Conservation (phyloP, 345 rosid species). For the Anastatica hierochuntica region DNA sequence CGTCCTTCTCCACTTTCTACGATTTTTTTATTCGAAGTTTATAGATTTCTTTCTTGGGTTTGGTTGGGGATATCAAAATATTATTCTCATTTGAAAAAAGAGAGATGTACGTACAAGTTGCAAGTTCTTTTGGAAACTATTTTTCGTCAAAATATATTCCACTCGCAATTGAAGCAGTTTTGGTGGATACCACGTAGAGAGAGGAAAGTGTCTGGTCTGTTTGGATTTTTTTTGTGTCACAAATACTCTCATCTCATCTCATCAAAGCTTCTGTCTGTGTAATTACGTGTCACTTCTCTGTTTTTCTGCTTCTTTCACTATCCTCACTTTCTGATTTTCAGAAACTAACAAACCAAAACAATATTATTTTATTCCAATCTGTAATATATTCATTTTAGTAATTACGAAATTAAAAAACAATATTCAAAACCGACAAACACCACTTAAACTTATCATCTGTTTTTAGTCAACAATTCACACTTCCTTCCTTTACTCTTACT, state of each 20-base stretch:
- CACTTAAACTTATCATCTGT: slow-evolving; percentile 1
- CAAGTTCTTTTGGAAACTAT: too few species aligned
- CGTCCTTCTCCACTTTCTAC: too few species aligned
- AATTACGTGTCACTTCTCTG: not conserved
- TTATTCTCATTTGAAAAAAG: too few species aligned
- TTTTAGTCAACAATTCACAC: slow-evolving; percentile 27
- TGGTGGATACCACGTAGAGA: not conserved
- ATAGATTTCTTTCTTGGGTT: too few species aligned
- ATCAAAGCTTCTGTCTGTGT: not conserved
- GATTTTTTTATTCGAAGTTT: too few species aligned
- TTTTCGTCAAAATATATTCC: too few species aligned
- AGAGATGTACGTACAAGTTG: too few species aligned
- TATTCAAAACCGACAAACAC: not conserved
- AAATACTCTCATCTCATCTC: too few species aligned
- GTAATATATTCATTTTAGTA: not conserved
- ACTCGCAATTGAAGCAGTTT: too few species aligned
- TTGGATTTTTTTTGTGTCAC: not conserved
- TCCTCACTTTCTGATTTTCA: not conserved
- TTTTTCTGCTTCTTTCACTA: not conserved
- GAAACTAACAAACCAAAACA: not conserved
- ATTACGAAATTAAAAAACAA: not conserved
- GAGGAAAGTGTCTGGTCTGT: not conserved
- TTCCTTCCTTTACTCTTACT: not conserved
- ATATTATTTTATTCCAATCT: not conserved
- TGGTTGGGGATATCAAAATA: too few species aligned